Conservation (phyloP, 2,329 filamentous ascomycete species). For the Cryphonectria japonica region DNA sequence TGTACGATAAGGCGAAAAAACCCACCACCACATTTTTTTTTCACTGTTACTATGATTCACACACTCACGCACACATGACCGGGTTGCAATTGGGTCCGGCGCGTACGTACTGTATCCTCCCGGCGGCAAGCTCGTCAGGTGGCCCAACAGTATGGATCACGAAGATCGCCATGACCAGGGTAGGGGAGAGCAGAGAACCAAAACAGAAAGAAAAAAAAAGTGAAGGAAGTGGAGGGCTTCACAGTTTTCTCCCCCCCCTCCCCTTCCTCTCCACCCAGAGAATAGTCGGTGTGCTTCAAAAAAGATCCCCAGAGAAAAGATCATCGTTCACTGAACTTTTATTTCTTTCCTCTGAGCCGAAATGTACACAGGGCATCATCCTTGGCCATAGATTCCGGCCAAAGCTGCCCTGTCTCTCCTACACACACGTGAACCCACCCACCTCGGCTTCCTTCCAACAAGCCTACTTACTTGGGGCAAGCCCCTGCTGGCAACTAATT, state of each 20-base stretch:
- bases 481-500: neutral
- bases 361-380: neutral
- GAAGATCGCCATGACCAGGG: neutral
- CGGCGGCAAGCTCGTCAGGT: conserved; percentile 2
- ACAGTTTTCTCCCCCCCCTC: too few relatives aligned
- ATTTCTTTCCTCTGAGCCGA: neutral
- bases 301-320: neutral
- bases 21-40: neutral
- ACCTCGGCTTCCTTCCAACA: neutral
- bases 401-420: too few relatives aligned
- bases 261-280: too few relatives aligned
- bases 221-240: neutral
- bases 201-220: neutral
- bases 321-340: neutral
- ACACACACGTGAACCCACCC: too few relatives aligned
- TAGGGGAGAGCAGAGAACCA: neutral
- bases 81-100: neutral
- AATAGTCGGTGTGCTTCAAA: neutral
- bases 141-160: neutral
- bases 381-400: neutral
- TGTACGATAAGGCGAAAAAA: neutral
- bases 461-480: neutral
- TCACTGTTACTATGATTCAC: neutral
- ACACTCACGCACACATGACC: neutral
- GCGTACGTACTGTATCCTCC: neutral